Evolutionary conservation across 495 filamentous ascomycete species (phyloP).

Genomic region (Endocarpon pusillum): DNA sequence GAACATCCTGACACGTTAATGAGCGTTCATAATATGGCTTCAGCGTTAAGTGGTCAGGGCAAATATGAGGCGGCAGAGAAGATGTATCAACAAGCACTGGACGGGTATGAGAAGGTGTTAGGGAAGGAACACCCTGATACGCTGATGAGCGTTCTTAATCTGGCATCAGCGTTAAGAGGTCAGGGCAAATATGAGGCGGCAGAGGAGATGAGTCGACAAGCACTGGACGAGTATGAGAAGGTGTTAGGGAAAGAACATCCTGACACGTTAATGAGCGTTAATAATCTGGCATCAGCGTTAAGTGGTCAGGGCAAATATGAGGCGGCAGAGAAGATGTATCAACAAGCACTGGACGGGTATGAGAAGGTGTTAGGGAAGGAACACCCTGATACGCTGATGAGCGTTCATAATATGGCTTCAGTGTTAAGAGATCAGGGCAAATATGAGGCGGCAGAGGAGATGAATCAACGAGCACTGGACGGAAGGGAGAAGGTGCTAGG

Average conservation of each 20-base stretch:
- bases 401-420: conserved; percentile 11
- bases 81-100: conserved; percentile 10
- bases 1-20: conserved; percentile 24
- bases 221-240: conserved; percentile 7
- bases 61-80: conserved; percentile 17
- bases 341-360: conserved; percentile 8
- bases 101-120: conserved; percentile 10
- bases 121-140: conserved; percentile 14
- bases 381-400: conserved; percentile 15
- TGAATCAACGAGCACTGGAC: conserved; percentile 10
- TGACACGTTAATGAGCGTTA: conserved; percentile 13
- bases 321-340: conserved; percentile 15
- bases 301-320: conserved; percentile 13
- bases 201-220: conserved; percentile 6
- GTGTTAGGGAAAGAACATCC: conserved; percentile 22
- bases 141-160: conserved; percentile 12
- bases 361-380: conserved; percentile 13
- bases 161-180: conserved; percentile 10
- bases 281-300: conserved; percentile 10
- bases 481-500: conserved; percentile 13
- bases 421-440: conserved; percentile 12
- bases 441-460: conserved; percentile 17
- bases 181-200: conserved; percentile 12
- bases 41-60: conserved; percentile 6
- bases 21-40: conserved; percentile 17